phyloP scores from a whole-genome alignment of 768 basidiomycete genomes.

The Phaffia tasmanica region DNA sequence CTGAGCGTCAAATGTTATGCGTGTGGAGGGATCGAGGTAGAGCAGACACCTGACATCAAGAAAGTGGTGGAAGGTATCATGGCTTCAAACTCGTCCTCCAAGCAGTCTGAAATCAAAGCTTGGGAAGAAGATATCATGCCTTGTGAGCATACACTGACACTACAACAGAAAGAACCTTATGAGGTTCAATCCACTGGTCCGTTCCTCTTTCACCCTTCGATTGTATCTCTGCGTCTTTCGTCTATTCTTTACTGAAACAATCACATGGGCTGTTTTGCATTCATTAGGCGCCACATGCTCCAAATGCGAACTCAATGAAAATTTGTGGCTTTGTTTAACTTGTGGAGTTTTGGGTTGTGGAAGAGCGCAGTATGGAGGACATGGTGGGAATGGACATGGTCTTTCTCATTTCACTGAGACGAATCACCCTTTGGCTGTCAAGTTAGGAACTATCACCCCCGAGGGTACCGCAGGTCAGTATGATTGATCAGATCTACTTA shows the following conservation, averaged over 20 bases:
- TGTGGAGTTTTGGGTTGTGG: conserved; percentile 89
- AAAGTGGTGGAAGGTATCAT: conserved; percentile 57
- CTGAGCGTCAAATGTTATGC: conserved; percentile 65
- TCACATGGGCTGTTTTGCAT: neutral
- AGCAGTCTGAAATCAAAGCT: conserved; percentile 86
- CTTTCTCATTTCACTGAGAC: conserved; percentile 62
- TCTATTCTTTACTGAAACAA: conserved; percentile 11
- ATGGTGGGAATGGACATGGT: conserved; percentile 75
- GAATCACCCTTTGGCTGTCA: conserved; percentile 71
- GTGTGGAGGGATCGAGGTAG: conserved; percentile 42
- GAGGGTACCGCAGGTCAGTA: conserved; percentile 75
- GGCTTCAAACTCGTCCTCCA: conserved; percentile 72
- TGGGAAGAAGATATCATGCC: conserved; percentile 91
- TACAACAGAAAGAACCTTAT: conserved; percentile 45
- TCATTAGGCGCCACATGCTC: conserved; percentile 62
- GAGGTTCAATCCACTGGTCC: conserved; percentile 48
- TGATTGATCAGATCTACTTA: neutral
- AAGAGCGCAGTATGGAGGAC: conserved; percentile 66
- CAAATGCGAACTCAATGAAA: conserved; percentile 73
- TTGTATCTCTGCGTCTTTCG: neutral
- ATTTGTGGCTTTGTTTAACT: conserved; percentile 88
- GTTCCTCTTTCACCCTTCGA: conserved; percentile 14
- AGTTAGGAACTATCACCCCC: conserved; percentile 90
- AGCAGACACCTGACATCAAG: conserved; percentile 40
- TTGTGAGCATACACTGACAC: conserved; percentile 66